phyloP scores from a whole-genome alignment of 192 early-diverging fungal genomes.

The Coemansia sp. region DNA sequence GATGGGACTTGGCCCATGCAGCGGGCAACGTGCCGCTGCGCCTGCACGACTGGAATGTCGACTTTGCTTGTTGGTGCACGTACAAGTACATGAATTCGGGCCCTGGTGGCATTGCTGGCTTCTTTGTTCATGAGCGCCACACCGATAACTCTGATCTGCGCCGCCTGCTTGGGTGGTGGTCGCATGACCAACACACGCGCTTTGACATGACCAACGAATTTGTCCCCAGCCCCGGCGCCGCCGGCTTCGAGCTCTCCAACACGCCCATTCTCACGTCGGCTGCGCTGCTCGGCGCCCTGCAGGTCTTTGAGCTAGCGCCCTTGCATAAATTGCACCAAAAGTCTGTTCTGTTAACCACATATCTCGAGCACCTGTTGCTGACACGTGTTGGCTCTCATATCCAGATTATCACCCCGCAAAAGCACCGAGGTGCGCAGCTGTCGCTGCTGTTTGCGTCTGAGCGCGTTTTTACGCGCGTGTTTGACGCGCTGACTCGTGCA shows the following conservation, averaged over 20 bases:
- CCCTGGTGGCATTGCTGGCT: conserved; percentile 88
- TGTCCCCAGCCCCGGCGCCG: conserved; percentile 75
- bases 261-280: conserved; percentile 75
- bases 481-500: conserved; percentile 57
- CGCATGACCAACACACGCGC: conserved; percentile 74
- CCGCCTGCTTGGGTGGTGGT: conserved; percentile 92
- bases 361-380: conserved; percentile 76
- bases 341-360: conserved; percentile 77
- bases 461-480: conserved; percentile 57
- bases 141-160: conserved; percentile 58
- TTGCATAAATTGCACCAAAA: conserved; percentile 73
- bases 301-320: conserved; percentile 73
- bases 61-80: conserved; percentile 98
- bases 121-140: conserved; percentile 88
- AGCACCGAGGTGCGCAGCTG: conserved; percentile 84
- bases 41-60: conserved; percentile 94
- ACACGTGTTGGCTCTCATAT: conserved; percentile 42
- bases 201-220: conserved; percentile 90
- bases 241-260: conserved; percentile 86
- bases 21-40: conserved; percentile 87
- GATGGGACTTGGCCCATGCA: conserved; percentile 94
- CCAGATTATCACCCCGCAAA: conserved; percentile 75
- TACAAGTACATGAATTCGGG: conserved; percentile 99
- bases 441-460: conserved; percentile 61
- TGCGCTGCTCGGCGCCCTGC: conserved; percentile 73